Base-by-base conservation (phyloP, 1,284 basidiomycete species). In the Rhodotorula sp. region DNA sequence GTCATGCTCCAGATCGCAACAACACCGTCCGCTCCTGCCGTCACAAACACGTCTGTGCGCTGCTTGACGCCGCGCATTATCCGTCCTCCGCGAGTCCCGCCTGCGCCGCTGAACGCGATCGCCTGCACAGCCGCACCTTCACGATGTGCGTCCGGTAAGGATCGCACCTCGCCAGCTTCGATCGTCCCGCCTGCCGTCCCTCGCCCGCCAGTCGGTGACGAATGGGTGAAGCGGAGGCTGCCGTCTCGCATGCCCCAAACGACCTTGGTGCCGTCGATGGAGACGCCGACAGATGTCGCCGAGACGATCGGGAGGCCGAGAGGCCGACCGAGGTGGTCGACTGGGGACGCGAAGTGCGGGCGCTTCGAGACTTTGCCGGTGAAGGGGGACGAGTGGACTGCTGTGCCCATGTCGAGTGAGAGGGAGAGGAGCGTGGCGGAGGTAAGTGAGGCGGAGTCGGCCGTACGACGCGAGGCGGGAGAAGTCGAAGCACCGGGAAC, bases 191-290 rank as follows among this genome's bases (percentile, higher is more conserved):
- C 67, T 5, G 54, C 57, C 1, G 56, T 26, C 1, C 60, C 67
- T 1, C 54, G 40, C 3, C 51, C 59, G 3, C 54, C 56, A 16
- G 31, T 20, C 4, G 60, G 30, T 0, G 64, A 22, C 13, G 30
- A 56, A 22, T 66, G 65, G 1, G 53, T 47, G 31, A 76, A 47
- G 7, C 73, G 51, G 31, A 77, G 56, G 4, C 52, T 61, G 5
- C 76, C 76, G 59, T 77, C 73, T 4, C 64, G 40, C 74, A 76
- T 76, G 13, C 74, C 76, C 73, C 74, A 77, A 7, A 74, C 64
- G 18, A 76, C n/a, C 5, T 62, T 26, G 0, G 58, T 60, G 2
- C 69, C 72, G 46, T 75, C 76, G 40, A 60, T 53, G 11, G 72
- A 71, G 7, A 73, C 28, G 1, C 67, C 70, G 47, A 65, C 62